Conservation (phyloP, 1,284 basidiomycete species). For the Pholiota adiposa region DNA sequence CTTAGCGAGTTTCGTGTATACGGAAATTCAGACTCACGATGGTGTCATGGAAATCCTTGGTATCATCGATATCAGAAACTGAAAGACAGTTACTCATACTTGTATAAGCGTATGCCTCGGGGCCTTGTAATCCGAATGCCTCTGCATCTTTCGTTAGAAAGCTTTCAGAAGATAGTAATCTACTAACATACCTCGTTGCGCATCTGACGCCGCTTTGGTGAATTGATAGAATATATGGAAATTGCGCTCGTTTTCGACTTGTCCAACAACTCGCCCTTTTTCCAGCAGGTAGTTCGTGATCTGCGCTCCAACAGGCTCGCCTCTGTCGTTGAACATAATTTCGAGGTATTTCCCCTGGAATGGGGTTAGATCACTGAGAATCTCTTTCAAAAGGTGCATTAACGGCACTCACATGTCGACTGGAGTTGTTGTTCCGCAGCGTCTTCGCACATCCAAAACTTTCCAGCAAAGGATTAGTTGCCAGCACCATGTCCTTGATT, state of each 20-base stretch:
- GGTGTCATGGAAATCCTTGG: slow-evolving; percentile 87
- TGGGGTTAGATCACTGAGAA: slow-evolving; percentile 6
- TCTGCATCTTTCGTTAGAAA: slow-evolving; percentile 52
- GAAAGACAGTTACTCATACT: slow-evolving; percentile 91
- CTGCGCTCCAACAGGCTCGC: slow-evolving; percentile 95
- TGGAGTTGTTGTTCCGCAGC: slow-evolving; percentile 97
- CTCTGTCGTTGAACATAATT: slow-evolving; percentile 96
- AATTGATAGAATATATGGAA: slow-evolving; percentile 99
- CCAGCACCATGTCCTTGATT: slow-evolving; percentile 99
- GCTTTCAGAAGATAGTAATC: slow-evolving; percentile 3
- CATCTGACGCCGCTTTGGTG: slow-evolving; percentile 91
- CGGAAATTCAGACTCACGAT: slow-evolving; percentile 54
- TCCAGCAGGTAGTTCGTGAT: slow-evolving; percentile 99
- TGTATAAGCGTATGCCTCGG: slow-evolving; percentile 95
- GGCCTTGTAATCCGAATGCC: slow-evolving; percentile 95
- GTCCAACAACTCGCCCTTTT: slow-evolving; percentile 96
- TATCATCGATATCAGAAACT: slow-evolving; percentile 92
- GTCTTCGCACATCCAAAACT: slow-evolving; percentile 99
- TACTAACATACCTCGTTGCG: slow-evolving; percentile 73
- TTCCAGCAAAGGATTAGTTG: slow-evolving; percentile 97
- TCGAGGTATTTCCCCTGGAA: slow-evolving; percentile 96
- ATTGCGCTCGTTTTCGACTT: slow-evolving; percentile 95
- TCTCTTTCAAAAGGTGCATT: not conserved
- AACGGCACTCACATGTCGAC: slow-evolving; percentile 82
- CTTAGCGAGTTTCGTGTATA: not conserved